Base-by-base conservation (phyloP, 208 protist genomes). In the Borovskyia barvae region DNA sequence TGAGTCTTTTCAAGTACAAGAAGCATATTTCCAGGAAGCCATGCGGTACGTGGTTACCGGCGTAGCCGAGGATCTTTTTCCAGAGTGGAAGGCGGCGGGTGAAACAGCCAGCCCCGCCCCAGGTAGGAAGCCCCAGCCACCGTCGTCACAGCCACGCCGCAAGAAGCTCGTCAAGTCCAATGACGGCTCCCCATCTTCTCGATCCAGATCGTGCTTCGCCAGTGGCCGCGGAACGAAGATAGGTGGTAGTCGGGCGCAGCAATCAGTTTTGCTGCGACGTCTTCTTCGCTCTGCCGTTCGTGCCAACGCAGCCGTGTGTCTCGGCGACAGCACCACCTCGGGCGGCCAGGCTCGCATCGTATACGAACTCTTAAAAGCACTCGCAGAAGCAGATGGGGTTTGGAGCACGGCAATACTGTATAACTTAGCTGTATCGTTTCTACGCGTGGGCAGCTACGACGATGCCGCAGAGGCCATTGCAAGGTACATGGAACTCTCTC, bases 361-460 rank as follows among this genome's bases (percentile, higher is more conserved):
- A 35, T 53, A 60, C 48, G 55, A 60, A 25, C 71, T 95, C 20
- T 47, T 84, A 26, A 70, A 67, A 7, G 78, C 85, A 7, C 53
- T 92, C n/a, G 46, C 53, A 3, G 64, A 70, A 12, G 67, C 66
- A 3, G 43, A 64, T 8, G 80, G 71, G 7, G 78, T 76, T 12
- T 72, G 90, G 59, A 55, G 65, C 62, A 82, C 72, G 22, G 17
- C 67, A n/a, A 61, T 77, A 19, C 61, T 95, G 42, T 93, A 93
- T 72, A 95, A 95, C 52, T 41, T 95, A 24, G 82, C 82, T 14
- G 80, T 82, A 20, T 24, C 67, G 5, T 82, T 90, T 35, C 45
- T 86, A 3, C 50, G 58, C 3, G 22, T 55, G 8, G 69, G 76
- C 35, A 77, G 70, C 33, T 89, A 85, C 68, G 85, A 95, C 40